A percentile compares a stretch with the other conserved stretches of the same genome.
Conservation (phyloP, 176 grass and related monocot genomes). For the Eremochloa ophiuroides region DNA sequence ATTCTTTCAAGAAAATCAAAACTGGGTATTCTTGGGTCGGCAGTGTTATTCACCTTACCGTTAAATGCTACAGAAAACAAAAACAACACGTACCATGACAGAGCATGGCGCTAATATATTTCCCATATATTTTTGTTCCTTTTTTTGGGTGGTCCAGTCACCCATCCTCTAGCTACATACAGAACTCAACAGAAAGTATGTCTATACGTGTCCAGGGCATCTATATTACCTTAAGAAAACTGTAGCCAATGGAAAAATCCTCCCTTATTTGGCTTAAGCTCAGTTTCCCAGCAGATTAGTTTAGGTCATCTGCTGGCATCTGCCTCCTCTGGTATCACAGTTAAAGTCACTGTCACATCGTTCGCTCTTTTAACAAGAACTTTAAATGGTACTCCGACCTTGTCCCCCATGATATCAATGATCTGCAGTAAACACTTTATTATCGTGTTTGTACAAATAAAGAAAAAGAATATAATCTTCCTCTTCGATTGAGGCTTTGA, state of each 20-base stretch:
- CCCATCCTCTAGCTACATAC: not conserved
- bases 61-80: not conserved
- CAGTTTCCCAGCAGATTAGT: conserved; percentile 20
- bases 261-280: not conserved
- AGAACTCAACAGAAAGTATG: conserved; percentile 18
- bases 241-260: conserved; percentile 17
- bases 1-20: not conserved
- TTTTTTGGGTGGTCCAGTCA: not conserved
- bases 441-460: conserved; percentile 20
- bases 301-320: conserved; percentile 43
- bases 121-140: not conserved
- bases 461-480: conserved; percentile 1
- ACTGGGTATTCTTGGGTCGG: not conserved
- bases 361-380: conserved; percentile 49
- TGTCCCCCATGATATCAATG: conserved; percentile 72
- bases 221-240: not conserved
- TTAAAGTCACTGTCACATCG: conserved; percentile 42
- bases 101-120: not conserved
- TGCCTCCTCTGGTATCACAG: conserved; percentile 69
- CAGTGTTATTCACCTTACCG: not conserved
- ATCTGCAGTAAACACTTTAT: conserved; percentile 49
- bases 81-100: not conserved
- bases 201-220: not conserved
- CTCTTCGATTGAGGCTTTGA: not conserved
- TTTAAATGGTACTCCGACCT: conserved; percentile 53